These are phyloP conservation scores for Rutstroemia sp. DNA, from an alignment of 2,329 filamentous ascomycete species.

Conservation along the genomic window DNA sequence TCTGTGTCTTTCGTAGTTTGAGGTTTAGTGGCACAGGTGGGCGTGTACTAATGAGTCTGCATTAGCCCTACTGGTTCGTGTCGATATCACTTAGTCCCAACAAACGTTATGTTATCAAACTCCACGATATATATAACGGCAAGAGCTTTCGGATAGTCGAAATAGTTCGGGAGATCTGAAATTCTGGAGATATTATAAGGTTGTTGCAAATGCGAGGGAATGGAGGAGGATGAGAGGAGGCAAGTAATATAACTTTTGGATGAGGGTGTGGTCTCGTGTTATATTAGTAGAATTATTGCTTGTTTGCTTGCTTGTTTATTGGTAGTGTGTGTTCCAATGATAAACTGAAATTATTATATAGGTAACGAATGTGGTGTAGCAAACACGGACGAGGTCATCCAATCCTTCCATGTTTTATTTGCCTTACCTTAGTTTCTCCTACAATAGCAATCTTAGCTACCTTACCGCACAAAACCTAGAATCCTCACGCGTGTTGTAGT, in stretches of 20 bases:
- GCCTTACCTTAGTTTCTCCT: not conserved
- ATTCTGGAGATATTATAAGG: not conserved
- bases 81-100: not conserved
- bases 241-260: no score
- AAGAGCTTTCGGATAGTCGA: not conserved
- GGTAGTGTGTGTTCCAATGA: not conserved
- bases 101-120: not conserved
- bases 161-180: not conserved
- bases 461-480: not conserved
- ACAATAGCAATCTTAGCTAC: not conserved
- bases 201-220: not conserved
- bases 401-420: not conserved
- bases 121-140: not conserved
- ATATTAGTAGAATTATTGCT: no score
- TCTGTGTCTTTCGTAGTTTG: not conserved
- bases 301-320: no score
- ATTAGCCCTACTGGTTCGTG: constrained; percentile 3
- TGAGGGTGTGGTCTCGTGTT: no score
- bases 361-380: no score
- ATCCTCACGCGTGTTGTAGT: constrained; percentile 3
- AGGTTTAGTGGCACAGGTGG: not conserved
- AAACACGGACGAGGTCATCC: not conserved
- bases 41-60: constrained; percentile 7
- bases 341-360: not conserved
- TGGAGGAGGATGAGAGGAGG: not conserved